Base-by-base conservation (phyloP, 169 alveolate genomes). In the Cryptosporidium canis region DNA sequence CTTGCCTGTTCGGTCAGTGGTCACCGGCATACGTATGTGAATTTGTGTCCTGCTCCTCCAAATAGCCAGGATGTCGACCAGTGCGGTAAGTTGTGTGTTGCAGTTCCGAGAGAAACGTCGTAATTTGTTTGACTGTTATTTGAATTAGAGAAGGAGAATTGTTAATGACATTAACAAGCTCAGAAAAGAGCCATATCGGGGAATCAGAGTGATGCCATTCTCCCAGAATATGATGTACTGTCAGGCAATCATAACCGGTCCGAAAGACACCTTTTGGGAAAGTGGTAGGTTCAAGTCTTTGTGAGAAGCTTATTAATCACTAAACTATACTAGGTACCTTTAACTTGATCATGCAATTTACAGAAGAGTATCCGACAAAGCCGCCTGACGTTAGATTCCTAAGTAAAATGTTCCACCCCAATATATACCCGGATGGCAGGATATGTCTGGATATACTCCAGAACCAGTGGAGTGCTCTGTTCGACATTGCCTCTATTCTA, bases 171-270 rank as follows among this genome's bases (percentile, higher is more conserved):
- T 96, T 90, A 94, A 96, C 85, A 96, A 96, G 93, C 94, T 97
- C 29, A 97, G 96, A 91, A 91, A 94, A 21, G 99, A 96, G 83
- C 94, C 95, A 3, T 98, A 98, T 8, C 94, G 91, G 64, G 98
- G 98, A 45, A 96, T 98, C 47, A 95, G 95, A 67, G 99, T 99
- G 12, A 95, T 98, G 61, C 99, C 99, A 29, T 93, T 95, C 24
- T 97, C 95, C 35, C 97, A 96, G 66, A 98, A 98, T 68, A 95
- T 98, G 83, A 95, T 97, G 96, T 92, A 91, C 58, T 98, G 99
- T 98, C 96, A 97, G 51, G 99, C 99, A 12, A 97, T 97, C n/a
- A 97, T 98, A 53, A 96, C 96, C 63, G 99, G 99, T 27, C 99
- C 99, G 37, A 97, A 96, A 65, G 97, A 97, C 83, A 96, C 99